Evolutionary conservation across 2,329 filamentous ascomycete species (phyloP).

Genomic region (Monosporascus sp.): DNA sequence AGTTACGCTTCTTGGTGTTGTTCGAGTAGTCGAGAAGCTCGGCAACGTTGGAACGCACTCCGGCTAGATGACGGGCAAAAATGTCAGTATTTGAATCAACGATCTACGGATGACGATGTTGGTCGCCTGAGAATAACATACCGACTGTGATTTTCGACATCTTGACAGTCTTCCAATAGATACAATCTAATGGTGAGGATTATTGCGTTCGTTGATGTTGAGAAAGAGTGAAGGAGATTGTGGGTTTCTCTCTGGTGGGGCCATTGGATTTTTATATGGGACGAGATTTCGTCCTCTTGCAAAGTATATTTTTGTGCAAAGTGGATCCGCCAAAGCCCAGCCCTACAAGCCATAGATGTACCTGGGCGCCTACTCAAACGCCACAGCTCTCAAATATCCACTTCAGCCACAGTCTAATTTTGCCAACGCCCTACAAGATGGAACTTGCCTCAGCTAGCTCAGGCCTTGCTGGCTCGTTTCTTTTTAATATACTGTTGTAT

Average conservation of each 20-base stretch:
- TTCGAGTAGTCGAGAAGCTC: conserved; percentile 92
- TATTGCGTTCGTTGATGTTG: conserved; percentile 31
- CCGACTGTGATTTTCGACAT: conserved; percentile 86
- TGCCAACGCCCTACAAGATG: too few relatives aligned
- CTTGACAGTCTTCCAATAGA: conserved; percentile 84
- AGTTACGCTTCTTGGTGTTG: conserved; percentile 97
- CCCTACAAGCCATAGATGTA: too few relatives aligned
- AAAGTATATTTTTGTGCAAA: too few relatives aligned
- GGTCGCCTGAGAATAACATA: conserved; percentile 27
- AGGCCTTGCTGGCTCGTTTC: too few relatives aligned
- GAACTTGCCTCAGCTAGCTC: too few relatives aligned
- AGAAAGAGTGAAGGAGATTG: conserved; percentile 1
- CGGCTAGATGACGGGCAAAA: conserved; percentile 27
- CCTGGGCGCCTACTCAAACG: too few relatives aligned
- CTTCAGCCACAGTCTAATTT: too few relatives aligned
- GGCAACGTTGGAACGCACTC: conserved; percentile 59
- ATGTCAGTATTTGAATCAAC: conserved; percentile 7
- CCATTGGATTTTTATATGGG: background rate
- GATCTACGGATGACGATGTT: background rate
- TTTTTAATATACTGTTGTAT: too few relatives aligned
- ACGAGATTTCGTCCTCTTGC: background rate
- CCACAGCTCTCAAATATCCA: too few relatives aligned
- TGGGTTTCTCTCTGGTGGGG: background rate
- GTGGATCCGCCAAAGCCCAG: too few relatives aligned
- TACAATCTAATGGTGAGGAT: conserved; percentile 69